A percentile compares a stretch with the other conserved stretches of the same genome.
These are phyloP conservation scores for Phytophthora fragariaefolia DNA, from an alignment of 352 stramenopile genomes.

Conservation along the genomic window DNA sequence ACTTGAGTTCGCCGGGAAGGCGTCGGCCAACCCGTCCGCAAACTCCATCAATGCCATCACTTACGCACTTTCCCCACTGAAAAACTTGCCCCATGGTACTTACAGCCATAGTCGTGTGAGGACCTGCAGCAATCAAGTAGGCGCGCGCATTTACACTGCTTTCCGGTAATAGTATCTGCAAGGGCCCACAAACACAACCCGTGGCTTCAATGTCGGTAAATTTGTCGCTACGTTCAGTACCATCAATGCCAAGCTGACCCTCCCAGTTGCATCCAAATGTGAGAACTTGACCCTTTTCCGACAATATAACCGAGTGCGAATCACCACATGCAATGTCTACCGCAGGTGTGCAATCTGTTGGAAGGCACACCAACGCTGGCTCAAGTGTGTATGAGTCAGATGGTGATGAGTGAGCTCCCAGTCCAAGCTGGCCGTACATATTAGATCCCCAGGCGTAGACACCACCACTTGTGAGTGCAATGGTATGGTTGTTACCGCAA, in stretches of 20 bases:
- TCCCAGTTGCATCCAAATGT: constrained; percentile 75
- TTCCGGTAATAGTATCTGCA: constrained; percentile 13
- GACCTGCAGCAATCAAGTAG: constrained; percentile 45
- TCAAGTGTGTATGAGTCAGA: constrained; percentile 30
- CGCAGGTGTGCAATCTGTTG: constrained; percentile 7
- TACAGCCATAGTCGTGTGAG: constrained; percentile 37
- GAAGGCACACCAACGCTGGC: constrained; percentile 32
- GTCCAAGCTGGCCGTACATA: constrained; percentile 69
- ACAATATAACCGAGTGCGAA: constrained; percentile 71
- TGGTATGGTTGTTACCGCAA: constrained; percentile 54
- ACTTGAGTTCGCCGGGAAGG: constrained; percentile 31
- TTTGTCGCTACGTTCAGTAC: constrained; percentile 4
- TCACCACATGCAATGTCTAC: constrained; percentile 70
- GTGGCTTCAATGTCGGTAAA: constrained; percentile 13
- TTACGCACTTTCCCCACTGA: constrained; percentile 47
- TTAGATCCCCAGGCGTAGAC: constrained; percentile 76
- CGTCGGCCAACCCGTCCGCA: constrained; percentile 40
- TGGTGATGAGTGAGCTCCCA: constrained; percentile 31
- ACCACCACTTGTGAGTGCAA: constrained; percentile 36
- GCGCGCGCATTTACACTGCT: background rate
- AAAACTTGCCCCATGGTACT: constrained; percentile 35
- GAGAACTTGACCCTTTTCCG: constrained; percentile 48
- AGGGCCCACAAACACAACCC: constrained; percentile 25
- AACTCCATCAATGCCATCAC: constrained; percentile 38
- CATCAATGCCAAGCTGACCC: constrained; percentile 72